Base-by-base conservation (phyloP, 352 stramenopile species). In the Phytophthora syringae region DNA sequence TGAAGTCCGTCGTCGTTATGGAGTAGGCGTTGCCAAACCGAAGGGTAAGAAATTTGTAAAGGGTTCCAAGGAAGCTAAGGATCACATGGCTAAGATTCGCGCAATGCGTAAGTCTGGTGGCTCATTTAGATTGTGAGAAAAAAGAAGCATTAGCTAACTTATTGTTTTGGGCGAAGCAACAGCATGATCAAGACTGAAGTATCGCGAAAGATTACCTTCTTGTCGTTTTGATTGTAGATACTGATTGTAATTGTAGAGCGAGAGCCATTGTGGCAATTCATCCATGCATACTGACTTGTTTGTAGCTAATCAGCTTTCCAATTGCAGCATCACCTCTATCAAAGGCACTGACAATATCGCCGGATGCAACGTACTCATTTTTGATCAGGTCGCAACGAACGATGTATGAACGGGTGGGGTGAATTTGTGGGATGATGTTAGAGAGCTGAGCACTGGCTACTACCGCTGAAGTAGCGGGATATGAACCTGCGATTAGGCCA, bases 371-470 rank as follows among this genome's bases (percentile, higher is more conserved):
- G 11, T 62, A 71, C 5, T 56, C 40, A 32, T 71, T 67, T 37
- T 71, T 71, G 20, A 71, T 54, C 9, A 71, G 16, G 48, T 60
- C 54, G 32, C 63, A 71, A 21, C 63, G 27, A 12, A 71, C 49
- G 11, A 71, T 60, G 50, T 71, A 71, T 11, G 47, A 45, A 9
- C 36, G 18, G 21, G 37, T 58, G 15, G 64, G 56, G 21, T 63
- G 55, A 62, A 62, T 39, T 15, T 54, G 22, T 16, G 64, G 57
- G 9, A 56, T 67, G 12, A 42, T 64, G 25, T 72, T 67, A 2
- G 48, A 65, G 0, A 66, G 39, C 4, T 51, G 25, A 40, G 44
- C 52, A 42, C 24, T 47, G 11, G 63, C 25, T 16, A 52, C 32
- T 0, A 34, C 66, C 2, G 55, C 49, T 18, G 49, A 37, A 15